Evolutionary conservation across 2,329 filamentous ascomycete species (phyloP).

Genomic region (Trichoderma lentiforme): DNA sequence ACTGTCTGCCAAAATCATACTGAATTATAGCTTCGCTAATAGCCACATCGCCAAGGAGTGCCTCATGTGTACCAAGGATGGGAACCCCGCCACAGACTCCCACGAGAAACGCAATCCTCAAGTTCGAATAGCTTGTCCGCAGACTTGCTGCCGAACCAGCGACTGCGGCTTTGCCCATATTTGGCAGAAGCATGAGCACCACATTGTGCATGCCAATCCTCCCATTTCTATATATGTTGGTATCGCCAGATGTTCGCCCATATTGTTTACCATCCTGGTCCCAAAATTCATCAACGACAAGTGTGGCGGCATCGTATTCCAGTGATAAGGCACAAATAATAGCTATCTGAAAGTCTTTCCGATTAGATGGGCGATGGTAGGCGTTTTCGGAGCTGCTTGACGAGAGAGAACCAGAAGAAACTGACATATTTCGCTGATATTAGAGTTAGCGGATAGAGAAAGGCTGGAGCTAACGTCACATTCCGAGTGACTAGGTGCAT

Average conservation of each 20-base stretch:
- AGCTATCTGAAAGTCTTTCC: conserved; percentile 21
- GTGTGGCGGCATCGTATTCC: conserved; percentile 21
- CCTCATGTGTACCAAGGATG: conserved; percentile 7
- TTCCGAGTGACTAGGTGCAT: no score
- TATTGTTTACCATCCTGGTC: conserved; percentile 19
- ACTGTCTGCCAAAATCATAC: conserved; percentile 29
- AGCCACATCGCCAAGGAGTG: conserved; percentile 29
- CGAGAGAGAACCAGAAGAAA: accelerated
- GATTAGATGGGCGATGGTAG: background rate
- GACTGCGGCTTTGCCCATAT: conserved; percentile 22
- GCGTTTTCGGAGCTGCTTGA: background rate
- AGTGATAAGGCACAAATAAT: conserved; percentile 24
- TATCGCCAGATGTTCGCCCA: conserved; percentile 27
- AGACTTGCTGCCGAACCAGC: conserved; percentile 7
- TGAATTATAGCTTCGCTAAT: conserved; percentile 30
- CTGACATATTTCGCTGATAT: background rate
- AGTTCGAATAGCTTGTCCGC: conserved; percentile 21
- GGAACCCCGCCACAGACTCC: conserved; percentile 26
- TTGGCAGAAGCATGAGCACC: conserved; percentile 25
- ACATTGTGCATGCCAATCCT: conserved; percentile 23
- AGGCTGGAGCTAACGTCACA: background rate
- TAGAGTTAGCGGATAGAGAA: no score
- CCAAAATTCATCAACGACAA: conserved; percentile 23
- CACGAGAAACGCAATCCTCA: conserved; percentile 21
- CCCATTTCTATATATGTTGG: conserved; percentile 29